Base-by-base conservation (phyloP, 169 alveolate species). In the Plasmodium knowlesi region DNA sequence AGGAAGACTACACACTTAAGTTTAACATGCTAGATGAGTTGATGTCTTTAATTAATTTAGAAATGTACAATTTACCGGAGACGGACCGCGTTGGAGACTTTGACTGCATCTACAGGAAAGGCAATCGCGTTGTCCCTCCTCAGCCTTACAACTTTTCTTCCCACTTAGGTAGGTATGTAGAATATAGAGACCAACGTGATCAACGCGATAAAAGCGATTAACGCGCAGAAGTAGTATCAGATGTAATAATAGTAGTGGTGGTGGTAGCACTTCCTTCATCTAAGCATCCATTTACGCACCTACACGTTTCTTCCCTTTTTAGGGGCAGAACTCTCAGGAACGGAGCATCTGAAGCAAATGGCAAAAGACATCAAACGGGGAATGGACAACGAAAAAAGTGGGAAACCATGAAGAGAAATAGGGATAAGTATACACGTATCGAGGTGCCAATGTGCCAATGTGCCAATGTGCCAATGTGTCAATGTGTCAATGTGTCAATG, bases 1-100 rank as follows among this genome's bases (percentile, higher is more conserved):
- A 95, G 30, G 96, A 92, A 14, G 99, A 98, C 92, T 97, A 96
- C 94, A 97, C 96, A 46, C 95, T 98, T 86, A 98, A 98, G 88
- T 86, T 96, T 39, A 97, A 96, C 82, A 86, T 98, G 92, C 96
- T 98, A 0, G 99, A 98, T 92, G 99, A 98, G 95, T 96, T 97
- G 4, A 97, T 98, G 95, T 97, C 98, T 1, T 96, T 97, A 30
- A 94, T 98, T 0, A 99, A 98, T 89, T 89, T 98, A 73, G 99
- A 98, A 90, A 98, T 97, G 83, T 94, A 96, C 88, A 85, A 78
- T 81, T 82, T 83, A 8, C 82, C 83, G 19, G 76, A 57, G 19
- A 22, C 70, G 30, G 88, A 91, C 41, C 8, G 95, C 10, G 30
- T 86, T 53, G 93, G 93, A 6, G 93, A 86, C 39, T 86, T 86